Conservation (phyloP, 139 green algal species). For the Picochlorum sp. region DNA sequence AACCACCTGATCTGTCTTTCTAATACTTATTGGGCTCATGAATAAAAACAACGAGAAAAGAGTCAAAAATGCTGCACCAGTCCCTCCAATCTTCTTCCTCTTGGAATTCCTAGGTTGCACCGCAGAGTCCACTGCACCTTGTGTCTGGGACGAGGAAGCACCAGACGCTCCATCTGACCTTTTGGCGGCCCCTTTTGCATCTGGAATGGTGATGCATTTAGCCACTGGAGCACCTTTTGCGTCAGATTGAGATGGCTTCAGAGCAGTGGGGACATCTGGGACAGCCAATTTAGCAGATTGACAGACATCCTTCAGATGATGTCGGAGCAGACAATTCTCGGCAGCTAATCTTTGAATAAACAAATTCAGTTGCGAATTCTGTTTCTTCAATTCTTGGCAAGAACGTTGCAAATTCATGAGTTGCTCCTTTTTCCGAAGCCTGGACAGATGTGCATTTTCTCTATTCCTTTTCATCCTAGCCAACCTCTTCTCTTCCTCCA, state of each 20-base stretch:
- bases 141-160: background rate
- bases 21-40: conserved; percentile 16
- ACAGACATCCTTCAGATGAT: conserved; percentile 35
- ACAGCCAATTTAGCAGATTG: background rate
- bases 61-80: conserved; percentile 35
- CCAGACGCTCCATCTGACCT: background rate
- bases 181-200: background rate
- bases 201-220: background rate
- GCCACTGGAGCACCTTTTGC: background rate
- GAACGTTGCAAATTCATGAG: conserved; percentile 44
- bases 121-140: background rate
- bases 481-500: background rate
- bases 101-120: background rate
- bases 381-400: conserved; percentile 26
- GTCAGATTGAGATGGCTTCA: background rate
- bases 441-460: conserved; percentile 56
- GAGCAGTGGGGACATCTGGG: background rate
- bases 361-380: conserved; percentile 35
- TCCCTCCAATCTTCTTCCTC: conserved; percentile 18
- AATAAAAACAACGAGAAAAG: conserved; percentile 47
- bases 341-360: conserved; percentile 43
- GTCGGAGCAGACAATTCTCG: conserved; percentile 49
- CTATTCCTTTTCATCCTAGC: conserved; percentile 48
- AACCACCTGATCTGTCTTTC: background rate
- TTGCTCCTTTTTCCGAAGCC: conserved; percentile 64